Evolutionary conservation across 208 protist species (phyloP).

Genomic region (Acanthamoeba culbertsoni): DNA sequence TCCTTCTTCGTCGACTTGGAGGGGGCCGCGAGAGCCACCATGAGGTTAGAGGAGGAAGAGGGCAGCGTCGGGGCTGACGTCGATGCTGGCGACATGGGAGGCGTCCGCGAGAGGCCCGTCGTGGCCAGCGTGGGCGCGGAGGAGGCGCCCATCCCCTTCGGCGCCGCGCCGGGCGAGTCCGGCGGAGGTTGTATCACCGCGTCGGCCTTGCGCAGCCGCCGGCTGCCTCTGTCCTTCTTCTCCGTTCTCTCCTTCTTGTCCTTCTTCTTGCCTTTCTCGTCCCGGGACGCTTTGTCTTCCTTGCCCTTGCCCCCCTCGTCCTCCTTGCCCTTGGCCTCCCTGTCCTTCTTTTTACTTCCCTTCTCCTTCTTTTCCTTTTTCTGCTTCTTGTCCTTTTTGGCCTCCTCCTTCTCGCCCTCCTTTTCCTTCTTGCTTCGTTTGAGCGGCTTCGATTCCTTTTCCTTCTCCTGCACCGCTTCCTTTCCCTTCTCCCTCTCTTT

Average conservation of each 20-base stretch:
- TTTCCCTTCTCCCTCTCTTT: neutral
- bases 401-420: neutral
- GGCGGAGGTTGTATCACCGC: no score
- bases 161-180: no score
- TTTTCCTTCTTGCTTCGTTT: conserved; percentile 23
- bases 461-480: neutral
- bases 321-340: no score
- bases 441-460: neutral
- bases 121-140: neutral
- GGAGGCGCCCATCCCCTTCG: no score
- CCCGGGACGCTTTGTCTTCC: no score
- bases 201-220: neutral
- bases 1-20: neutral
- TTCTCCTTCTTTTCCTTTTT: neutral
- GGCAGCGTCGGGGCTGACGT: neutral
- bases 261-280: neutral
- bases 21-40: no score
- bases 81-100: neutral
- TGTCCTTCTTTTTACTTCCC: no score
- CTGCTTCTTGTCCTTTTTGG: neutral
- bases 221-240: neutral
- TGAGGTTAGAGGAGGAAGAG: no score
- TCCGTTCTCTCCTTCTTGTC: neutral
- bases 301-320: neutral
- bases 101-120: neutral